Evolutionary conservation across 169 alveolate genomes (phyloP).

Genomic region (Cryptosporidium viatorum): DNA sequence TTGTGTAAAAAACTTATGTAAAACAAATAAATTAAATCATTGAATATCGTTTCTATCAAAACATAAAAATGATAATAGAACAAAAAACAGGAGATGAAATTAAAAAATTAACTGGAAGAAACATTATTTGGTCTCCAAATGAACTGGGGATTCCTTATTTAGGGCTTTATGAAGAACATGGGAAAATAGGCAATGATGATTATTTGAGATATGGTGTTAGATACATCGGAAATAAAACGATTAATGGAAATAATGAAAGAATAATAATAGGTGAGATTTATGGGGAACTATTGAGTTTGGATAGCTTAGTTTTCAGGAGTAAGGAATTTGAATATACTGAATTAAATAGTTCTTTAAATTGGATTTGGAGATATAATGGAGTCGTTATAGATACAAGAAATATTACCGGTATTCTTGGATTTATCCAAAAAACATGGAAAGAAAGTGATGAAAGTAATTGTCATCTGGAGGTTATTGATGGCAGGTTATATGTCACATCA

Average conservation of each 20-base stretch:
- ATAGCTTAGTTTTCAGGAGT: slow-evolving; percentile 30
- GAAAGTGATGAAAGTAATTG: slow-evolving; percentile 73
- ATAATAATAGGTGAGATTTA: slow-evolving; percentile 56
- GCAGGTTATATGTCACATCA: slow-evolving; percentile 34
- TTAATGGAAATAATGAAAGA: slow-evolving; percentile 30
- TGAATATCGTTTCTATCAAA: neutral
- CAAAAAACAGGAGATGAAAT: slow-evolving; percentile 64
- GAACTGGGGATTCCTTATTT: slow-evolving; percentile 47
- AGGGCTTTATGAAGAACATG: slow-evolving; percentile 75
- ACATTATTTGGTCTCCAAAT: slow-evolving; percentile 56
- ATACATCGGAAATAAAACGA: slow-evolving; percentile 53
- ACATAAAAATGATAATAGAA: slow-evolving; percentile 46
- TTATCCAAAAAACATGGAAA: slow-evolving; percentile 69
- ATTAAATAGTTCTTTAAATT: slow-evolving; percentile 69
- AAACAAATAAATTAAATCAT: neutral
- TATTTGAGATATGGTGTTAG: slow-evolving; percentile 72
- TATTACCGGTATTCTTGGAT: slow-evolving; percentile 65
- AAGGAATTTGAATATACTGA: slow-evolving; percentile 44
- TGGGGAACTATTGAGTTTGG: slow-evolving; percentile 51
- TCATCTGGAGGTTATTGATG: slow-evolving; percentile 63
- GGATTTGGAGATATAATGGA: slow-evolving; percentile 62
- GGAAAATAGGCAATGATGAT: slow-evolving; percentile 50
- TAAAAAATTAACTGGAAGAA: slow-evolving; percentile 58
- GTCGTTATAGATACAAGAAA: slow-evolving; percentile 57
- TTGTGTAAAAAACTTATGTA: slow-evolving; percentile 7